phyloP scores from a whole-genome alignment of 768 basidiomycete species.

The Krasilnikovozyma curviuscula region DNA sequence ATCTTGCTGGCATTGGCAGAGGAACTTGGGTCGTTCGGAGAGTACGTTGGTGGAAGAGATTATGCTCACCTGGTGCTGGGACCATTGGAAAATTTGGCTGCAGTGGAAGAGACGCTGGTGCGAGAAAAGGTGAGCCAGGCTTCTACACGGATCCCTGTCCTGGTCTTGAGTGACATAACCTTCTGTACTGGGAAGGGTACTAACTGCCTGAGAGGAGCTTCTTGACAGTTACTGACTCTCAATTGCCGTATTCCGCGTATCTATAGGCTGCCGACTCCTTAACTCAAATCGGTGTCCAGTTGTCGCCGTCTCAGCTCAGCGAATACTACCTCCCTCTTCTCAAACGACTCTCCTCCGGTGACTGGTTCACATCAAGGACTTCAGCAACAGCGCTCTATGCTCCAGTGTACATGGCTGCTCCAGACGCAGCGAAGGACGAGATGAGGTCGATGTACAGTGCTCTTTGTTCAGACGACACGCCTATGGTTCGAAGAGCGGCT shows the following conservation, averaged over 20 bases:
- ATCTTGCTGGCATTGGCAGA: slow-evolving; percentile 88
- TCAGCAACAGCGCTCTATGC: slow-evolving; percentile 87
- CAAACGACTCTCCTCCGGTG: slow-evolving; percentile 70
- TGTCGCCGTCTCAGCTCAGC: slow-evolving; percentile 64
- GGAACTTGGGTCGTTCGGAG: slow-evolving; percentile 61
- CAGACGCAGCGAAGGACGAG: slow-evolving; percentile 54
- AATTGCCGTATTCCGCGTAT: background rate
- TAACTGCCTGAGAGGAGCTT: too few species aligned
- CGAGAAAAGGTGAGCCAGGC: slow-evolving; percentile 66
- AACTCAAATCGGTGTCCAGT: slow-evolving; percentile 60
- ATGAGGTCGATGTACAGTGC: slow-evolving; percentile 64
- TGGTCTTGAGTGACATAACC: too few species aligned
- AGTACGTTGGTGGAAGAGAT: slow-evolving; percentile 80
- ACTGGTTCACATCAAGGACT: slow-evolving; percentile 97
- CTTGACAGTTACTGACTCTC: too few species aligned
- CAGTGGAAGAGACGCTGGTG: slow-evolving; percentile 93
- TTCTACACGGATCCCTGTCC: background rate
- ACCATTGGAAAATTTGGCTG: slow-evolving; percentile 83
- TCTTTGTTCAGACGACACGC: slow-evolving; percentile 82
- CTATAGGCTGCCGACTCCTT: slow-evolving; percentile 83
- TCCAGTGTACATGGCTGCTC: slow-evolving; percentile 48
- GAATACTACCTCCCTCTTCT: slow-evolving; percentile 79
- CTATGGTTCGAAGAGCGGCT: slow-evolving; percentile 92
- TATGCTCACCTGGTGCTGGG: slow-evolving; percentile 72
- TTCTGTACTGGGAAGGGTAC: background rate